Evolutionary conservation across 768 basidiomycete genomes (phyloP).

Genomic region (Cubamyces lactineus): DNA sequence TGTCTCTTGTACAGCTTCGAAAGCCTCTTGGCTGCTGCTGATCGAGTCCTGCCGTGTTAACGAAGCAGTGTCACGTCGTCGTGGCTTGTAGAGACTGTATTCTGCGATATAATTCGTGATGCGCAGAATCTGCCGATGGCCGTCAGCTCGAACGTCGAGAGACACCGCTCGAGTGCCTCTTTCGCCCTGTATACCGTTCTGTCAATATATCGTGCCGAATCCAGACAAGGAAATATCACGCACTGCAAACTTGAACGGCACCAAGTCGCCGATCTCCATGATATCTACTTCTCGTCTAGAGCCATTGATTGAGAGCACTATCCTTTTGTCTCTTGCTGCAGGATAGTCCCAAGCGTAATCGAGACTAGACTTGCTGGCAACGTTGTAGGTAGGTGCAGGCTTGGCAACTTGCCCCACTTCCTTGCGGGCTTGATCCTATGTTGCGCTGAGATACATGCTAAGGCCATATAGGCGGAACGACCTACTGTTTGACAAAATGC

Average conservation of each 20-base stretch:
- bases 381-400: slow-evolving; percentile 53
- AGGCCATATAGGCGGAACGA: neutral
- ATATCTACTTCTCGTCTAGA: slow-evolving; percentile 77
- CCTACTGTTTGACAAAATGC: slow-evolving; percentile 75
- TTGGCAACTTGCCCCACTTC: slow-evolving; percentile 48
- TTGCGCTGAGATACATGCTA: slow-evolving; percentile 13
- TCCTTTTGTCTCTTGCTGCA: slow-evolving; percentile 77
- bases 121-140: slow-evolving; percentile 78
- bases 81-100: slow-evolving; percentile 85
- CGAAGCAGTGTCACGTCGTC: slow-evolving; percentile 50
- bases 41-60: slow-evolving; percentile 69
- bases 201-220: neutral
- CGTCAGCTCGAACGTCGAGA: slow-evolving; percentile 91
- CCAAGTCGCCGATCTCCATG: slow-evolving; percentile 91
- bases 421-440: slow-evolving; percentile 39
- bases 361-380: slow-evolving; percentile 55
- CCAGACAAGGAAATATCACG: slow-evolving; percentile 28
- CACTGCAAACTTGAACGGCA: slow-evolving; percentile 87
- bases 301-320: slow-evolving; percentile 65
- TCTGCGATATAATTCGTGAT: slow-evolving; percentile 89
- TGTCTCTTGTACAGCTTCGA: slow-evolving; percentile 85
- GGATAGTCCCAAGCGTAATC: slow-evolving; percentile 96
- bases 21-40: slow-evolving; percentile 70
- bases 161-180: slow-evolving; percentile 72
- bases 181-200: slow-evolving; percentile 43